Percentiles rank a stretch among this genome's conserved stretches.
phyloP scores from a whole-genome alignment of 306 rosid species.

The Vigna trinervia region DNA sequence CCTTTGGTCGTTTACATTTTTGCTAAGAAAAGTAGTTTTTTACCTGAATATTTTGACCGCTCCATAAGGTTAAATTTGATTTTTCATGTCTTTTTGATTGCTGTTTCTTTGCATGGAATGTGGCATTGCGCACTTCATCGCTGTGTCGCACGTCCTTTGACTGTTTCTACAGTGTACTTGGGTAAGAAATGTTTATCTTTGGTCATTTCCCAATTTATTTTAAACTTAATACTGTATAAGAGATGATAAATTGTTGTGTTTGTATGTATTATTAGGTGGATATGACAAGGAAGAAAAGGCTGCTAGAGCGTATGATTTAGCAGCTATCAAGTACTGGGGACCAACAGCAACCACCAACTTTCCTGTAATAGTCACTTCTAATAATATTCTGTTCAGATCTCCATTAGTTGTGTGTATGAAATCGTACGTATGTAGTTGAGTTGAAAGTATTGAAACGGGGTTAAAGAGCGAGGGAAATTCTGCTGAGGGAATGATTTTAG shows the following conservation, averaged over 20 bases:
- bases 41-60: constrained; percentile 49
- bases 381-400: neutral
- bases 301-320: constrained; percentile 90
- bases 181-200: constrained; percentile 62
- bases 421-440: neutral
- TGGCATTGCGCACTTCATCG: constrained; percentile 49
- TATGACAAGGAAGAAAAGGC: constrained; percentile 97
- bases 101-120: constrained; percentile 59
- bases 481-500: too few species aligned
- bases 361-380: constrained; percentile 59
- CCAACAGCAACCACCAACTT: constrained; percentile 84
- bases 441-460: neutral
- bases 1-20: constrained; percentile 26
- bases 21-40: constrained; percentile 24
- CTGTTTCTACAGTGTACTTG: constrained; percentile 72
- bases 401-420: constrained; percentile 8
- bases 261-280: constrained; percentile 63
- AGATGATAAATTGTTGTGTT: constrained; percentile 6
- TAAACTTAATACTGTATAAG: neutral
- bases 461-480: neutral
- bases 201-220: constrained; percentile 1
- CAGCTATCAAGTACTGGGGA: constrained; percentile 96
- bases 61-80: constrained; percentile 43
- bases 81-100: constrained; percentile 46
- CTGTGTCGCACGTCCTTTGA: constrained; percentile 44